Conservation (phyloP, 2,329 filamentous ascomycete species). For the Aulographum hederae region DNA sequence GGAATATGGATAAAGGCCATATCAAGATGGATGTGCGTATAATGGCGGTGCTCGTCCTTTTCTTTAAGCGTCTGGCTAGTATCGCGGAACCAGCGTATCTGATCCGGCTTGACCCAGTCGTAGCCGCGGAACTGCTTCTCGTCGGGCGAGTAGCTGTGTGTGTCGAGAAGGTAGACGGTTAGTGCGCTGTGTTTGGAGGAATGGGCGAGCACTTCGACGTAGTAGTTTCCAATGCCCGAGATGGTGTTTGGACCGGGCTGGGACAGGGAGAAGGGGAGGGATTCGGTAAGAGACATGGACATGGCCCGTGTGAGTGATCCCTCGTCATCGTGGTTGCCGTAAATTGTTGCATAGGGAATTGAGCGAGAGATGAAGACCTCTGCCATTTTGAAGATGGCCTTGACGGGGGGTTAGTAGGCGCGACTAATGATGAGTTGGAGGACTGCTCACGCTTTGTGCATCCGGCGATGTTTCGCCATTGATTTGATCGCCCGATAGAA, state of each 20-base stretch:
- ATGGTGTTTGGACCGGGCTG: conserved; percentile 63
- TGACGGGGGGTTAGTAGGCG: conserved; percentile 5
- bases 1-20: conserved; percentile 97
- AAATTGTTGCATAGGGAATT: conserved; percentile 85
- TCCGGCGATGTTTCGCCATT: conserved; percentile 89
- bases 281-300: conserved; percentile 75
- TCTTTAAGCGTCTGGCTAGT: conserved; percentile 59
- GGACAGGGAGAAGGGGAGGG: conserved; percentile 79
- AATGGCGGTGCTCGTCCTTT: conserved; percentile 50
- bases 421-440: background rate
- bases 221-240: conserved; percentile 88
- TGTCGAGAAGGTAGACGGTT: conserved; percentile 88
- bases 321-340: conserved; percentile 96
- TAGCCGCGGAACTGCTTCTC: conserved; percentile 81
- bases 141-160: conserved; percentile 80
- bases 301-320: conserved; percentile 55
- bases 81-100: conserved; percentile 85
- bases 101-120: conserved; percentile 88
- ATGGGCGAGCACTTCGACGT: conserved; percentile 71
- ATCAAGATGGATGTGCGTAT: conserved; percentile 85
- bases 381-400: conserved; percentile 87
- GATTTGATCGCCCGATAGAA: conserved; percentile 85
- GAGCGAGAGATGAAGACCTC: conserved; percentile 69
- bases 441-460: conserved; percentile 54
- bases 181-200: conserved; percentile 71